phyloP scores from a whole-genome alignment of 1,284 basidiomycete species.

The Quambalaria eucalypti region DNA sequence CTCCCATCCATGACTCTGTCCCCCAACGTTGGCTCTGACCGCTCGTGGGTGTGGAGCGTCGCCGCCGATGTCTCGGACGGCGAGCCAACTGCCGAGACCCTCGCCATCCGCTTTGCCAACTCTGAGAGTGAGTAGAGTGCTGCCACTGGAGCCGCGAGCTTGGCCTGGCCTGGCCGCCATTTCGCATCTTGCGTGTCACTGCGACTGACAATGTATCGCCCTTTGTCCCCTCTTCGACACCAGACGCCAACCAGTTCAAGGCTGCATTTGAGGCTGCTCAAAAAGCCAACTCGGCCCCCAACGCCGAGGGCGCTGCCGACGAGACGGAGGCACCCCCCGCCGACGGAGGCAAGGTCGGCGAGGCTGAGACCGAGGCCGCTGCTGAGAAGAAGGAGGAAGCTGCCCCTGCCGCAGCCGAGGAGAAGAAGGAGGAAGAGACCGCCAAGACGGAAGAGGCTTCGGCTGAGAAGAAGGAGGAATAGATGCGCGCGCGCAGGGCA shows the following conservation, averaged over 20 bases:
- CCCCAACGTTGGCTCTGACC: constrained; percentile 96
- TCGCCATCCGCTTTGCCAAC: constrained; percentile 97
- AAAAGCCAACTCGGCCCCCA: constrained; percentile 20
- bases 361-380: constrained; percentile 10
- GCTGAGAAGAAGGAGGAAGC: constrained; percentile 10
- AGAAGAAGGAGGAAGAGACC: constrained; percentile 3
- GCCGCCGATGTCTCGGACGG: constrained; percentile 76
- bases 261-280: constrained; percentile 40
- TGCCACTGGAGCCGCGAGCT: background rate
- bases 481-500: too few species aligned
- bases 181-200: constrained; percentile 5
- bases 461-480: background rate
- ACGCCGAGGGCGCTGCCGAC: constrained; percentile 8
- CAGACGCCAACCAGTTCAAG: constrained; percentile 43
- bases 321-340: constrained; percentile 14
- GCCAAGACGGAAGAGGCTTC: background rate
- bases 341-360: constrained; percentile 10
- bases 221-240: too few species aligned
- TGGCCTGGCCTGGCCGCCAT: background rate
- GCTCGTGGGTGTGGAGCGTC: constrained; percentile 93
- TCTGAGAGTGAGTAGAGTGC: constrained; percentile 68
- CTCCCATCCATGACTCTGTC: constrained; percentile 67
- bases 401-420: constrained; percentile 11
- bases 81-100: constrained; percentile 79
- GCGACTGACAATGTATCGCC: too few species aligned